phyloP scores from a whole-genome alignment of 495 filamentous ascomycete genomes.

The Sordaria brevicollis region DNA sequence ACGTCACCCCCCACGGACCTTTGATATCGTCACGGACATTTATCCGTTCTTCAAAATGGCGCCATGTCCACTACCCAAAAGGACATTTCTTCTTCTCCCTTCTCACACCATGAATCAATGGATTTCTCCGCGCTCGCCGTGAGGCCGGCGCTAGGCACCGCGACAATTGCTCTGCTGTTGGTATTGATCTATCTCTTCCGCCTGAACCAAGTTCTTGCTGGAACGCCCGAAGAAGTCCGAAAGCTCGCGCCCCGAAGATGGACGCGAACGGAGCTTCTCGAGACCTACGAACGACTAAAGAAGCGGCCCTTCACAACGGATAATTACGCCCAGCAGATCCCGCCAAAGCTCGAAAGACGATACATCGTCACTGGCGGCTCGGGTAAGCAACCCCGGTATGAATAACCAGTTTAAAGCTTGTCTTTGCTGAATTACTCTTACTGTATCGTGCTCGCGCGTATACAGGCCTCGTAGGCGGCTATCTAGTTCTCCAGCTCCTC shows the following conservation, averaged over 20 bases:
- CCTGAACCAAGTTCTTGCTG: conserved; percentile 37
- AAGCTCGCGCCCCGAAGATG: conserved; percentile 36
- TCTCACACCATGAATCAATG: not conserved
- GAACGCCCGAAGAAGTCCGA: conserved; percentile 35
- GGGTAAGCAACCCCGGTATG: conserved; percentile 30
- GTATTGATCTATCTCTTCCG: conserved; percentile 35
- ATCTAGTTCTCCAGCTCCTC: conserved; percentile 34
- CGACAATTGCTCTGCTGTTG: conserved; percentile 1
- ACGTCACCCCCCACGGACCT: not conserved
- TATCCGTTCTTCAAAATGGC: not conserved
- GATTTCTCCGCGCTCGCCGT: not conserved
- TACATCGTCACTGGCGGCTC: conserved; percentile 50
- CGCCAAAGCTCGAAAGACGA: conserved; percentile 42
- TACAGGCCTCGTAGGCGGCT: conserved; percentile 33
- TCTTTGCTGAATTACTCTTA: not conserved
- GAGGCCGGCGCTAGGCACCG: not conserved
- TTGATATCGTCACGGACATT: not conserved
- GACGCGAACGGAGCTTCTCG: conserved; percentile 36
- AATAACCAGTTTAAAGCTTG: not conserved
- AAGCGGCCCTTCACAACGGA: conserved; percentile 26
- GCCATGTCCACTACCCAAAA: not conserved
- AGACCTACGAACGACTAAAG: conserved; percentile 32
- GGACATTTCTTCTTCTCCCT: not conserved
- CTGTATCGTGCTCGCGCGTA: no score
- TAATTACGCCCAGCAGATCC: conserved; percentile 37